Base-by-base conservation (phyloP, 2,329 filamentous ascomycete species). In the Pseudogymnoascus sp. region DNA sequence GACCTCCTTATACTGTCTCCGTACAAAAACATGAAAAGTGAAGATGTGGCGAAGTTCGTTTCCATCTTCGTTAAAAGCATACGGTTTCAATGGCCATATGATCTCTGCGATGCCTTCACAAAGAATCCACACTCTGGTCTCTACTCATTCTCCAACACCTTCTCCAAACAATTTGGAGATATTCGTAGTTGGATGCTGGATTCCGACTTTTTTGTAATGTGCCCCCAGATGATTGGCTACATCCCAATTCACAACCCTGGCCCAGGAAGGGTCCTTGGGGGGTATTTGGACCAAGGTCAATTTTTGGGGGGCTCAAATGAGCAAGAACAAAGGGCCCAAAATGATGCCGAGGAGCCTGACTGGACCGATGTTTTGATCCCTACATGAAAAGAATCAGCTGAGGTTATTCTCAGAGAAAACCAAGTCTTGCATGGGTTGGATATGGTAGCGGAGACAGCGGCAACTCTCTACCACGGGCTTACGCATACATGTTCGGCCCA, bases 101-200 rank as follows among this genome's bases (percentile, higher is more conserved):
- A 33, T 9, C 16, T 54, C 1, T 54, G 47, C 16, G 47, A 54
- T 20, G 30, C 47, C 2, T 54, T 54, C 33, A 54, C 28, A 2
- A 54, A 54, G 4, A 54, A 54, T 18, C 28, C 47, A 54, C 25
- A 54, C 28, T 33, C 47, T 12, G 47, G 47, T 7, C 47, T 54
- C 28, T 54, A 33, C 47, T 33, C 47, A 33, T 54, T 54, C 9
- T 33, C 47, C 28, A 18, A 20, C 28, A 12, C n/a, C 47, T 54
- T 54, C n/a, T 33, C 5, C 11, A 54, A 33, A 54, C 47, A 54
- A 18, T 54, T 54, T 4, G 47, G 14, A 18, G 47, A 54, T 54
- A 54, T 54, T 18, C 47, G 47, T 18, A 54, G 47, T 54, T 54
- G 47, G 47, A 54, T 54, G 47, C 18, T 54, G n/a, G 47, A 54